These are phyloP conservation scores for Fraxinus velutina DNA, from an alignment of 305 asterid species.

Conservation along the genomic window DNA sequence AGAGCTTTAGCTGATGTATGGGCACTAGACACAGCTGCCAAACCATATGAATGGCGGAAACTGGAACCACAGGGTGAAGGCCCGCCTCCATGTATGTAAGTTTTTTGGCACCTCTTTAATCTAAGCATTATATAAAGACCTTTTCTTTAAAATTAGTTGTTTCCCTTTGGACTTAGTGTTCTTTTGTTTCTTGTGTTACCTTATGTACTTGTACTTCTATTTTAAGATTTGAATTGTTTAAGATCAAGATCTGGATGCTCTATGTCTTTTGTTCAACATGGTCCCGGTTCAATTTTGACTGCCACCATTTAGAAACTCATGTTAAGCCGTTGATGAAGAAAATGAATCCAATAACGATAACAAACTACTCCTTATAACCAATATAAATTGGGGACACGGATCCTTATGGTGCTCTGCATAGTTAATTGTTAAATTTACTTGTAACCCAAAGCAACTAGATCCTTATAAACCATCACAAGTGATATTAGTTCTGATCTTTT, in stretches of 20 bases:
- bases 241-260: background rate
- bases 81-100: slow-evolving; percentile 98
- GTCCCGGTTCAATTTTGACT: background rate
- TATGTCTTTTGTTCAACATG: background rate
- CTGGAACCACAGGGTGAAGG: slow-evolving; percentile 79
- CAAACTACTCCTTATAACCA: background rate
- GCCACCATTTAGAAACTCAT: background rate
- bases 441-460: background rate
- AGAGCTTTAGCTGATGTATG: slow-evolving; percentile 97
- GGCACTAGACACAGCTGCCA: slow-evolving; percentile 57
- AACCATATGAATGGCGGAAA: slow-evolving; percentile 69
- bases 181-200: background rate
- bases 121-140: background rate
- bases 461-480: background rate
- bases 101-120: slow-evolving; percentile 3
- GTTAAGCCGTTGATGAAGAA: background rate
- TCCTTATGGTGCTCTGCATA: background rate
- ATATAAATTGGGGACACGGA: background rate
- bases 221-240: background rate
- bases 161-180: background rate
- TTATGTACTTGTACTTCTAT: background rate
- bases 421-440: background rate
- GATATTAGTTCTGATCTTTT: background rate
- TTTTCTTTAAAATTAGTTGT: background rate
- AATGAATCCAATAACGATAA: background rate